Evolutionary conservation across 1,284 basidiomycete species (phyloP).

Genomic region (Schizopora paradoxa): DNA sequence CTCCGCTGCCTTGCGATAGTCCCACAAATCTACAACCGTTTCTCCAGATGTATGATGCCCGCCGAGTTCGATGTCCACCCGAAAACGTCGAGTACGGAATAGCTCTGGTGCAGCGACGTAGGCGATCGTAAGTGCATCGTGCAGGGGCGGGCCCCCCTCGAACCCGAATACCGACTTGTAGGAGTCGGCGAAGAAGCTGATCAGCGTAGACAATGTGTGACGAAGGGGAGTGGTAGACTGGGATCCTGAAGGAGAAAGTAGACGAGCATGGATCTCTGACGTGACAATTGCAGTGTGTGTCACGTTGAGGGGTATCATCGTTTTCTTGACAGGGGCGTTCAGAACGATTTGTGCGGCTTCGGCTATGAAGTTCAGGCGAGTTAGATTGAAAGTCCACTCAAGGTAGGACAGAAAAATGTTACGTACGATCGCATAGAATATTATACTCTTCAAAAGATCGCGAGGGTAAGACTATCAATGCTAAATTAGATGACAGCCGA

Average conservation of each 20-base stretch:
- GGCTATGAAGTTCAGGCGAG: slow-evolving; percentile 35
- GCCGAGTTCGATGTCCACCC: slow-evolving; percentile 72
- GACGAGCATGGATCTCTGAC: slow-evolving; percentile 39
- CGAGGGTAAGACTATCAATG: slow-evolving; percentile 4
- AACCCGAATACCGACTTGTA: slow-evolving; percentile 73
- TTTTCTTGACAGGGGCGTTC: slow-evolving; percentile 45
- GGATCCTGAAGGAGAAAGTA: slow-evolving; percentile 39
- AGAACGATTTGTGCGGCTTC: slow-evolving; percentile 80
- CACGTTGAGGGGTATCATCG: slow-evolving; percentile 81
- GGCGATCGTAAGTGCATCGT: slow-evolving; percentile 75
- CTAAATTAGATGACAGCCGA: slow-evolving; percentile 1
- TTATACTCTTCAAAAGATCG: slow-evolving; percentile 57
- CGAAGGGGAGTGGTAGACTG: slow-evolving; percentile 47
- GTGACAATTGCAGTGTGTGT: slow-evolving; percentile 79
- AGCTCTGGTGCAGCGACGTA: slow-evolving; percentile 62
- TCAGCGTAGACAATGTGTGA: slow-evolving; percentile 65
- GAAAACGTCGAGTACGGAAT: slow-evolving; percentile 54
- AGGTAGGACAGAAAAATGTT: not conserved
- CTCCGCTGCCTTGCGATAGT: slow-evolving; percentile 49
- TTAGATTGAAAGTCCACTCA: not conserved
- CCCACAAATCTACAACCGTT: slow-evolving; percentile 72
- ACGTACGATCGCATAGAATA: slow-evolving; percentile 73
- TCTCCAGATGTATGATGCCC: slow-evolving; percentile 63
- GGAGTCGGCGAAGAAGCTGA: slow-evolving; percentile 63
- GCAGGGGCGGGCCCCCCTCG: slow-evolving; percentile 70